Evolutionary conservation across 192 early-diverging fungal genomes (phyloP).

Genomic region (Diversispora eburnea): DNA sequence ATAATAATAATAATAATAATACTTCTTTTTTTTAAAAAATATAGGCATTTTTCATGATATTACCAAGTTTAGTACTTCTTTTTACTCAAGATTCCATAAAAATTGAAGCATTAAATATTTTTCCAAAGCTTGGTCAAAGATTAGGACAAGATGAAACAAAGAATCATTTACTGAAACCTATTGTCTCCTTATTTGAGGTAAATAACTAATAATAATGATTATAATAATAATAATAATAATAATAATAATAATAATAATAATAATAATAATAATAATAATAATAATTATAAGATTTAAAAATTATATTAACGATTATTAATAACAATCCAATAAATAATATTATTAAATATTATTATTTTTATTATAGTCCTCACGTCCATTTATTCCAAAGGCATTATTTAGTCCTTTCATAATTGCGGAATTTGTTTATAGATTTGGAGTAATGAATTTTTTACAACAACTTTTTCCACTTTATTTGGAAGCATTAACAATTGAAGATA

Average conservation of each 20-base stretch:
- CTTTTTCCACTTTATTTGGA: constrained; percentile 56
- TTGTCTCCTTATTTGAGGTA: constrained; percentile 60
- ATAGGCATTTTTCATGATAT: constrained; percentile 51
- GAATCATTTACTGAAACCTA: constrained; percentile 49
- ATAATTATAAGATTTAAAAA: too few relatives aligned
- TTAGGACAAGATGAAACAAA: constrained; percentile 49
- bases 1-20: too few relatives aligned
- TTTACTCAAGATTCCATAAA: constrained; percentile 46
- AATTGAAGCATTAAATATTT: constrained; percentile 44
- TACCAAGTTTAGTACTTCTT: constrained; percentile 52
- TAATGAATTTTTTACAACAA: constrained; percentile 51
- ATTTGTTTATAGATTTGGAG: constrained; percentile 49
- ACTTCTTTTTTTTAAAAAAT: constrained; percentile 41
- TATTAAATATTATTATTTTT: too few relatives aligned
- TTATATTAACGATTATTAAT: too few relatives aligned
- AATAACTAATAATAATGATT: not conserved
- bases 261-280: too few relatives aligned
- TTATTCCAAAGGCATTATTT: constrained; percentile 46
- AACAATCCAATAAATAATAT: too few relatives aligned
- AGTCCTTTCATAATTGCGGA: constrained; percentile 37
- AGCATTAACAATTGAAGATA: constrained; percentile 45
- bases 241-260: not conserved
- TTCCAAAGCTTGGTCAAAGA: constrained; percentile 50
- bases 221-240: not conserved
- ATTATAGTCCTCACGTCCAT: constrained; percentile 44